Evolutionary conservation across 768 basidiomycete species (phyloP), one percentile per base, ranked within the genome.

Genomic region (Boletus pseudopeckii): DNA sequence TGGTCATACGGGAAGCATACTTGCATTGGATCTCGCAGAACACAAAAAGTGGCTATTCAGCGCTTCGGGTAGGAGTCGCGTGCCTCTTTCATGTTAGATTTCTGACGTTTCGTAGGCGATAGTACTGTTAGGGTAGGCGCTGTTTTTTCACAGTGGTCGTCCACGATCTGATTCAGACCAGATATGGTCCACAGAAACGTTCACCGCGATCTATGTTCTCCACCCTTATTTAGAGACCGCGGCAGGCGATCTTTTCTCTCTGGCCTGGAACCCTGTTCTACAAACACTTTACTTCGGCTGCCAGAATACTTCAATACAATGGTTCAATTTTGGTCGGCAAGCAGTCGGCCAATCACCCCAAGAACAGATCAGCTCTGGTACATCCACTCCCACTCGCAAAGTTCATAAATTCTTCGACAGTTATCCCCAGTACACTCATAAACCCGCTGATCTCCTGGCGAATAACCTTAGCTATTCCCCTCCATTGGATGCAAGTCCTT

Each of bases 331-430:
- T 66, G 48, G 55, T 48, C 55, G 55, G 20, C 51, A 57, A 18
- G n/a, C 51, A 1, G 17, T 45, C 7, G 26, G 34, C 15, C 50
- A 17, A 9, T 36, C 28, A 7, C 7, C 45, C 2, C 53, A 52
- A 39, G 64, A 57, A 42, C 59, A 52, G 52, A 39, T 6, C 45
- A 33, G n/a, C 39, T 68, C 71, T 44, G 73, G 72, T 38, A 62
- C 68, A 34, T 67, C 69, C n/a, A 72, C 74, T 0, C 74, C 72
- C 7, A 56, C 68, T 26, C 79, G 77, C 56, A 82, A 81, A 60
- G 83, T 79, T 33, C 92, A 95, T 76, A 90, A 90, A 57, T 97
- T 97, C 73, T 97, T 97, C 64, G 91, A 93, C 64, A 90, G 88
- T 61, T 90, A 92, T 58, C 91, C 91, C 1, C 82, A 84, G 52